These are phyloP conservation scores for Pezicula neosporulosa DNA, from an alignment of 2,329 filamentous ascomycete genomes.

Conservation along the genomic window DNA sequence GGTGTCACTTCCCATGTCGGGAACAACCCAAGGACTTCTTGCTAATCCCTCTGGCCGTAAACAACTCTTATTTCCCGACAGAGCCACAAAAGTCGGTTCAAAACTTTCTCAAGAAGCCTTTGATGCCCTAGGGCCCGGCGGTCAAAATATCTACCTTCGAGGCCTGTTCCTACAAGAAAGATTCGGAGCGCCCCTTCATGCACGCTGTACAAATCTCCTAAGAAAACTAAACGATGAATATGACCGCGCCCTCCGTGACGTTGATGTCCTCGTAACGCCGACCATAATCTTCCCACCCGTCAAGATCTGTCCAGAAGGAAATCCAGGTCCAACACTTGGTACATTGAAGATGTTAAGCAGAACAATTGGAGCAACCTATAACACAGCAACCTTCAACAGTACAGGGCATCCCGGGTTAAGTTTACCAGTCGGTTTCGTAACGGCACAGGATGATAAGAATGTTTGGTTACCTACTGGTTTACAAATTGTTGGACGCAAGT, in stretches of 20 bases:
- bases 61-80: constrained; percentile 31
- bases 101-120: constrained; percentile 49
- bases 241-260: constrained; percentile 34
- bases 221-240: constrained; percentile 44
- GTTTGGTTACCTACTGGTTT: constrained; percentile 47
- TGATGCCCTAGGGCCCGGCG: constrained; percentile 47
- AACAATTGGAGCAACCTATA: constrained; percentile 50
- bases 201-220: constrained; percentile 46
- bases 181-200: constrained; percentile 40
- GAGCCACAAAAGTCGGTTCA: constrained; percentile 28
- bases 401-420: constrained; percentile 53
- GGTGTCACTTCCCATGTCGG: constrained; percentile 41
- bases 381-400: constrained; percentile 54
- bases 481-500: constrained; percentile 51
- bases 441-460: constrained; percentile 33
- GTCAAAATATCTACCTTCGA: constrained; percentile 52
- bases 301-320: constrained; percentile 31
- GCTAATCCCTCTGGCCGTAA: constrained; percentile 42
- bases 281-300: constrained; percentile 39
- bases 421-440: constrained; percentile 45
- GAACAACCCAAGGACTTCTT: constrained; percentile 36
- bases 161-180: constrained; percentile 41
- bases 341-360: constrained; percentile 15
- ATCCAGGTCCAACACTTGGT: constrained; percentile 6
- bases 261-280: constrained; percentile 45